These are phyloP conservation scores for Exophiala spinifera DNA, from an alignment of 2,329 filamentous ascomycete genomes.

Conservation along the genomic window DNA sequence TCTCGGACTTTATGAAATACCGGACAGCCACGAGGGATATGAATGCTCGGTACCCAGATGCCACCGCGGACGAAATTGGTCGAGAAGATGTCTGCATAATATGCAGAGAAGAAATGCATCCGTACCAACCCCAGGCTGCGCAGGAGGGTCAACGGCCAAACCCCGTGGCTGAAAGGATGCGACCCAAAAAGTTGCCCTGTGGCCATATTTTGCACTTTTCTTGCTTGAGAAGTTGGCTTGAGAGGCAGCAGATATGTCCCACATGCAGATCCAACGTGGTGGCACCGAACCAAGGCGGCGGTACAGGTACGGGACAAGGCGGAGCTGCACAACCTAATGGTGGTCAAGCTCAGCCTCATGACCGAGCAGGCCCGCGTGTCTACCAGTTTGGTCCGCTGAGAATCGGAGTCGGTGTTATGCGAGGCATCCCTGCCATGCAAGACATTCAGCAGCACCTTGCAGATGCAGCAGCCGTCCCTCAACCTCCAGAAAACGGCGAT, in stretches of 20 bases:
- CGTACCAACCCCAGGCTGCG: slow-evolving; percentile 59
- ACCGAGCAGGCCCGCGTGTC: slow-evolving; percentile 54
- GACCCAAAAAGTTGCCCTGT: slow-evolving; percentile 94
- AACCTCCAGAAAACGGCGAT: slow-evolving; percentile 30
- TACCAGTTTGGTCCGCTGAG: slow-evolving; percentile 73
- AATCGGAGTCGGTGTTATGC: slow-evolving; percentile 64
- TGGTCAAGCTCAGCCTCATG: slow-evolving; percentile 28
- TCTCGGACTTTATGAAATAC: slow-evolving; percentile 86
- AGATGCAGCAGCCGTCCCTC: slow-evolving; percentile 47
- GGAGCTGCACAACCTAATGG: slow-evolving; percentile 17
- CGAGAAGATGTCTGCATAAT: slow-evolving; percentile 96
- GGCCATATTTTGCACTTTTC: slow-evolving; percentile 93
- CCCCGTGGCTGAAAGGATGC: slow-evolving; percentile 71
- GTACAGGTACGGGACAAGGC: slow-evolving; percentile 29
- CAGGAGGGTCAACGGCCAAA: slow-evolving; percentile 37
- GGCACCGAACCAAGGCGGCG: slow-evolving; percentile 31
- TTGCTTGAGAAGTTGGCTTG: slow-evolving; percentile 94
- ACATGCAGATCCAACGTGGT: slow-evolving; percentile 85
- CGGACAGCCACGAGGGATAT: slow-evolving; percentile 89
- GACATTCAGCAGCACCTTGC: slow-evolving; percentile 64
- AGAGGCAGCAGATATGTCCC: slow-evolving; percentile 94
- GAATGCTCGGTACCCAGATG: slow-evolving; percentile 86
- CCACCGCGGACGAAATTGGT: slow-evolving; percentile 77
- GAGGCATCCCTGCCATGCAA: slow-evolving; percentile 57
- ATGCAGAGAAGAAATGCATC: slow-evolving; percentile 91